Evolutionary conservation across 306 rosid species (phyloP).

Genomic region (Glycine latifolia): DNA sequence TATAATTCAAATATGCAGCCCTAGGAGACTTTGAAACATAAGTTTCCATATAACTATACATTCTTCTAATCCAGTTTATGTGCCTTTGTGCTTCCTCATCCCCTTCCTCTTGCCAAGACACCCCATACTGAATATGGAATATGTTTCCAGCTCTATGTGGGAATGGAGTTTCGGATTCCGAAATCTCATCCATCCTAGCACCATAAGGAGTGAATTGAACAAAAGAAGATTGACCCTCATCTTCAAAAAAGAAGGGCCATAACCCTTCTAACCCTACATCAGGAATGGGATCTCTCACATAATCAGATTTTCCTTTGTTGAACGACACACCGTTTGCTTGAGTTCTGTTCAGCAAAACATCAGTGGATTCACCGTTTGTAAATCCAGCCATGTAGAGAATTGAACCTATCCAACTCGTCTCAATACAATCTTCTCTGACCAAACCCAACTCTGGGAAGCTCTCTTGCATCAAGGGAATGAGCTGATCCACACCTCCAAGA

Average conservation of each 20-base stretch:
- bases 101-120: conserved; percentile 44
- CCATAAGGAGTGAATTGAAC: conserved; percentile 48
- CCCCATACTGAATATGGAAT: conserved; percentile 34
- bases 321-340: not conserved
- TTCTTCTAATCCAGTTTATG: conserved; percentile 41
- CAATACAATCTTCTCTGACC: conserved; percentile 44
- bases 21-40: conserved; percentile 50
- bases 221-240: conserved; percentile 17
- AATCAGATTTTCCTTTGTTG: conserved; percentile 54
- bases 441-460: conserved; percentile 58
- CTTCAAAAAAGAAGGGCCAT: conserved; percentile 47
- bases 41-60: conserved; percentile 40
- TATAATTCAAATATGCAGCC: conserved; percentile 44
- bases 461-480: conserved; percentile 50
- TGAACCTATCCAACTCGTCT: conserved; percentile 44
- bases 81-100: conserved; percentile 28
- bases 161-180: conserved; percentile 49
- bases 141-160: conserved; percentile 48
- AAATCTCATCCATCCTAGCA: conserved; percentile 51
- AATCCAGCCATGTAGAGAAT: conserved; percentile 3
- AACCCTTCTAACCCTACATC: conserved; percentile 46
- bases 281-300: conserved; percentile 43
- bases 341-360: conserved; percentile 45
- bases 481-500: conserved; percentile 51
- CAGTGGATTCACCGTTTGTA: conserved; percentile 29